A percentile compares a stretch with the other conserved stretches of the same genome.
Evolutionary conservation across 2,329 filamentous ascomycete species (phyloP).

Genomic region (Claviceps monticola): DNA sequence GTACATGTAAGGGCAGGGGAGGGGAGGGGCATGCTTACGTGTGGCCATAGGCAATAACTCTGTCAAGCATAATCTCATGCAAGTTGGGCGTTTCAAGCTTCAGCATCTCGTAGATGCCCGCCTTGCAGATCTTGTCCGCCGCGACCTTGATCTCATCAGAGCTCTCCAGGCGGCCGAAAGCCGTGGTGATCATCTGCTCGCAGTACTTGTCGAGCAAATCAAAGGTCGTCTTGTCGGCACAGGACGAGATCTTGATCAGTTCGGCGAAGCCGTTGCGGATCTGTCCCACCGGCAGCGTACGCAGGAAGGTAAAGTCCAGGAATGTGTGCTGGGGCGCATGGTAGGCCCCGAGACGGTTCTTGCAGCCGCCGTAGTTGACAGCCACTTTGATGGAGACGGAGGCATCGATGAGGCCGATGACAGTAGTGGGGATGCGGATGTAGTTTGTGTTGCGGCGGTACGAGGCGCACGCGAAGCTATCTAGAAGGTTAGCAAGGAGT

Average conservation of each 20-base stretch:
- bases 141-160: slow-evolving; percentile 19
- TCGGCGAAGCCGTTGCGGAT: slow-evolving; percentile 63
- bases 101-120: slow-evolving; percentile 58
- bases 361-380: slow-evolving; percentile 64
- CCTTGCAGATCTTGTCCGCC: slow-evolving; percentile 54
- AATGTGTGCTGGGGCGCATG: slow-evolving; percentile 60
- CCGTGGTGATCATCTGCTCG: slow-evolving; percentile 50
- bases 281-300: slow-evolving; percentile 51
- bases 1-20: not conserved
- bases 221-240: slow-evolving; percentile 52
- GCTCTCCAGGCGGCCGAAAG: slow-evolving; percentile 48
- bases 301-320: slow-evolving; percentile 60
- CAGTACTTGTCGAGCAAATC: slow-evolving; percentile 55
- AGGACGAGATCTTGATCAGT: slow-evolving; percentile 63
- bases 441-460: slow-evolving; percentile 62
- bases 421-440: slow-evolving; percentile 60
- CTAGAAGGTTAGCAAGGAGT: not conserved
- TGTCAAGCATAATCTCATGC: slow-evolving; percentile 57
- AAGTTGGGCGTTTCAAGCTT: slow-evolving; percentile 61
- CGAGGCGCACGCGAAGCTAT: slow-evolving; percentile 53
- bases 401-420: slow-evolving; percentile 63
- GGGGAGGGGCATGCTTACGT: slow-evolving; percentile 31
- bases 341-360: slow-evolving; percentile 61
- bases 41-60: slow-evolving; percentile 62
- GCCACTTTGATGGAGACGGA: slow-evolving; percentile 68